A percentile compares a stretch with the other conserved stretches of the same genome.
Conservation (phyloP, 169 alveolate genomes). For the Theileria annulata region DNA sequence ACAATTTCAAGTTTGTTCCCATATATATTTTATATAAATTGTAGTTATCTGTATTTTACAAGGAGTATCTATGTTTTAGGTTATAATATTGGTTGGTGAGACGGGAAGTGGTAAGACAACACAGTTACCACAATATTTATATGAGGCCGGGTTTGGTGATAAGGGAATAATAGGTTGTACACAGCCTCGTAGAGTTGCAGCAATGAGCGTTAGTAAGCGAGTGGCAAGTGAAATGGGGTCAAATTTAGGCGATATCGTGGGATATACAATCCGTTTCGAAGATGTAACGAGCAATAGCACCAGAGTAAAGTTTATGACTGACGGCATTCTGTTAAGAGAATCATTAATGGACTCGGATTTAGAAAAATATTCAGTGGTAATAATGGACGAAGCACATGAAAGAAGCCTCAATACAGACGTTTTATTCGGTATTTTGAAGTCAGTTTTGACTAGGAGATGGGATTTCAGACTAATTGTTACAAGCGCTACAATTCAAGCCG, state of each 20-base stretch:
- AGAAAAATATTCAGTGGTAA: slow-evolving; percentile 94
- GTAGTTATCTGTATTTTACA: not conserved
- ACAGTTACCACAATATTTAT: slow-evolving; percentile 93
- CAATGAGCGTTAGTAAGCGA: slow-evolving; percentile 99
- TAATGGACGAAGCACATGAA: slow-evolving; percentile 99
- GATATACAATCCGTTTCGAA: slow-evolving; percentile 99
- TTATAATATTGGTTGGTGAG: slow-evolving; percentile 98
- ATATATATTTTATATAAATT: no score
- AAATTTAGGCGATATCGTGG: slow-evolving; percentile 95
- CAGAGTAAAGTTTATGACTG: slow-evolving; percentile 99
- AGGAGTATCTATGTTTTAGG: slow-evolving; percentile 38
- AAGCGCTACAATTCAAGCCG: slow-evolving; percentile 99
- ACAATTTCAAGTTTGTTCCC: slow-evolving; percentile 66
- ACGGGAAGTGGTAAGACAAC: slow-evolving; percentile 99
- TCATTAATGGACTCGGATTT: slow-evolving; percentile 96
- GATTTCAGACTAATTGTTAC: slow-evolving; percentile 97
- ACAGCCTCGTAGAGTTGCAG: slow-evolving; percentile 99
- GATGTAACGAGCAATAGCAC: slow-evolving; percentile 94
- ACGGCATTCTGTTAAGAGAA: slow-evolving; percentile 99
- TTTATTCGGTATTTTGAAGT: slow-evolving; percentile 96
- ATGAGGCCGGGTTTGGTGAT: slow-evolving; percentile 92
- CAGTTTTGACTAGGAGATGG: slow-evolving; percentile 91
- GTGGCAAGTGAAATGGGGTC: slow-evolving; percentile 98
- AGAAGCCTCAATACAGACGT: slow-evolving; percentile 99
- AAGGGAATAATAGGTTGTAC: slow-evolving; percentile 98